Evolutionary conservation across 139 green algal genomes (phyloP).

Genomic region (Volvox africanus): DNA sequence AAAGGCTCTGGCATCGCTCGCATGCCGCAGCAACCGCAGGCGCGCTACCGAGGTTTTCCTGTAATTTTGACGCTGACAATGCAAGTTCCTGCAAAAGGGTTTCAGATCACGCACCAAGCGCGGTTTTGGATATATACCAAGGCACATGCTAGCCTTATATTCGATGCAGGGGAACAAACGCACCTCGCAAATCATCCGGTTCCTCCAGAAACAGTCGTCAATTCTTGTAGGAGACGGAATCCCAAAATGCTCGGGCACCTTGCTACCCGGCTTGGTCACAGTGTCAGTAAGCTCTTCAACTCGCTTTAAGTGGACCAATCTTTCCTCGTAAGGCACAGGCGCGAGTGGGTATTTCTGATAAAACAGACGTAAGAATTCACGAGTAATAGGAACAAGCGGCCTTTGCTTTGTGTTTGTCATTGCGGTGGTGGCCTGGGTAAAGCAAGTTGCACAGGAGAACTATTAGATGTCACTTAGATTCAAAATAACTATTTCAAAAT

Average conservation of each 20-base stretch:
- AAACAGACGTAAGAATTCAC: constrained; percentile 34
- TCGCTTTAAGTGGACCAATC: neutral
- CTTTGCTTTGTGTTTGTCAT: constrained; percentile 2
- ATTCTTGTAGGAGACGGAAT: constrained; percentile 31
- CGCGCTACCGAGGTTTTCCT: neutral
- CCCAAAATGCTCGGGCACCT: neutral
- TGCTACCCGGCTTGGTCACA: constrained; percentile 15
- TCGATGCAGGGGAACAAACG: neutral
- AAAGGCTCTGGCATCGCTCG: neutral
- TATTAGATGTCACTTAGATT: neutral
- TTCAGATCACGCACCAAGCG: no score
- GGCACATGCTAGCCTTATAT: neutral
- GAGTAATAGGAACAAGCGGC: constrained; percentile 47
- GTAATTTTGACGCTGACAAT: neutral
- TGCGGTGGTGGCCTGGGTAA: neutral
- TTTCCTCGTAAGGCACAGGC: neutral
- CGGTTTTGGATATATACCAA: neutral
- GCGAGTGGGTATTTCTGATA: constrained; percentile 44
- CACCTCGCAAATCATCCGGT: constrained; percentile 52
- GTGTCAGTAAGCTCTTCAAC: neutral
- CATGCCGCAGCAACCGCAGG: neutral
- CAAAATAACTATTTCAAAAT: no score
- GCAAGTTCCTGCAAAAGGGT: constrained; percentile 25
- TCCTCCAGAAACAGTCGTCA: constrained; percentile 53
- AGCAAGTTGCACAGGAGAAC: neutral